phyloP scores from a whole-genome alignment of 768 basidiomycete genomes.

The Xerocomellus dryophilus region DNA sequence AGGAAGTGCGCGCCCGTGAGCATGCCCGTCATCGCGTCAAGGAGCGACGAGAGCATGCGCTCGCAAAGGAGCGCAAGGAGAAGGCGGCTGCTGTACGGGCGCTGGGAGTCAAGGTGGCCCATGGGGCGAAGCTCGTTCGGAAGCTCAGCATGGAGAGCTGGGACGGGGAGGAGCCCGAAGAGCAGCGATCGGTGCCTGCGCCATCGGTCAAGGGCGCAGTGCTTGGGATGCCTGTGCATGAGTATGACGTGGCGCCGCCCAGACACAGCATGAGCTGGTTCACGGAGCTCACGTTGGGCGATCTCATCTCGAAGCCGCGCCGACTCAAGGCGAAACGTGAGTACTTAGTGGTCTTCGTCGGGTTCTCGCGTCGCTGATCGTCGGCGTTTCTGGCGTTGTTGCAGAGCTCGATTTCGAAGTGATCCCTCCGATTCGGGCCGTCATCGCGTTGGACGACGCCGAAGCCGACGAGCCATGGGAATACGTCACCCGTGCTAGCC shows the following conservation, averaged over 20 bases:
- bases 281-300: conserved; percentile 25
- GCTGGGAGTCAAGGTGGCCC: conserved; percentile 20
- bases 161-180: conserved; percentile 24
- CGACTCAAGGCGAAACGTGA: conserved; percentile 25
- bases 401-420: conserved; percentile 31
- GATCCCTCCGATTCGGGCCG: conserved; percentile 30
- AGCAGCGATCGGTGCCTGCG: not conserved
- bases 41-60: conserved; percentile 31
- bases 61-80: conserved; percentile 33
- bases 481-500: conserved; percentile 29
- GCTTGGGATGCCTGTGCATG: not conserved
- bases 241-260: not conserved
- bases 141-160: conserved; percentile 29
- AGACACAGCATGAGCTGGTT: conserved; percentile 10
- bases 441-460: conserved; percentile 31
- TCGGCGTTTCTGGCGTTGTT: not conserved
- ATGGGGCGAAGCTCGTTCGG: conserved; percentile 19
- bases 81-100: conserved; percentile 16
- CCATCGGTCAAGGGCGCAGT: not conserved
- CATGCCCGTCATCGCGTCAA: conserved; percentile 34
- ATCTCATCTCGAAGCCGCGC: conserved; percentile 26
- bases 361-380: not conserved
- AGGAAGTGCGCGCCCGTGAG: conserved; percentile 33
- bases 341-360: not conserved
- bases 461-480: conserved; percentile 33